Conservation (phyloP, 2,329 filamentous ascomycete genomes). For the Hymenoscyphus fructigenus region DNA sequence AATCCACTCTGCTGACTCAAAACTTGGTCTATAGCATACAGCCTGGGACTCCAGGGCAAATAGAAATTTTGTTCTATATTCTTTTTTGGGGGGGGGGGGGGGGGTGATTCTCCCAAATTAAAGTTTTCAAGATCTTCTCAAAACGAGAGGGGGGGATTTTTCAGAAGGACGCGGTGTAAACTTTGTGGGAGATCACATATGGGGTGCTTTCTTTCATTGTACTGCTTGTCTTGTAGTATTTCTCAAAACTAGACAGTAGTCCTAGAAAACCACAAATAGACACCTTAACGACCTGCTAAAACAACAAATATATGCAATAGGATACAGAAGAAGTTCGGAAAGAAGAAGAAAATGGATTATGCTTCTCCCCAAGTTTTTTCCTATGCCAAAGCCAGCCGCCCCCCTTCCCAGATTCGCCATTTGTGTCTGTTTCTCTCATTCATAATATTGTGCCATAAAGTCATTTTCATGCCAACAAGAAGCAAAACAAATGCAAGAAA, state of each 20-base stretch:
- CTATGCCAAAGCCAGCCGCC: neutral
- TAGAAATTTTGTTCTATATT: no score
- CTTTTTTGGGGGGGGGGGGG: no score
- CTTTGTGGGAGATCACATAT: no score
- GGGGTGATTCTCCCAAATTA: no score
- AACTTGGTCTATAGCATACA: no score
- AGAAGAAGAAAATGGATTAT: conserved; percentile 2
- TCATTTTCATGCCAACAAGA: conserved; percentile 1
- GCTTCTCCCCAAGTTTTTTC: neutral
- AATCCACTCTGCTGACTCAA: no score
- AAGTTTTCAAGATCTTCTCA: no score
- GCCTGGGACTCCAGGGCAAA: no score
- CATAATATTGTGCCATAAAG: conserved; percentile 13
- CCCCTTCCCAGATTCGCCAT: neutral
- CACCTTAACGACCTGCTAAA: conserved; percentile 24
- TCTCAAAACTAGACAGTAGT: neutral
- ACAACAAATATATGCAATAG: conserved; percentile 22
- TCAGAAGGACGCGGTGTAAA: no score
- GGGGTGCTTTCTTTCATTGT: conserved; percentile 3
- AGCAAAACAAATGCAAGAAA: neutral
- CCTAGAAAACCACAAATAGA: conserved; percentile 14
- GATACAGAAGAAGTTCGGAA: conserved; percentile 11
- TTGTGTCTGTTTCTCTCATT: neutral
- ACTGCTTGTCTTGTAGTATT: conserved; percentile 11
- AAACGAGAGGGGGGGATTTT: no score